Evolutionary conservation across 75 land plant species (phyloP), one percentile per base, ranked within the genome.

Genomic region (Sequoiadendron giganteum): DNA sequence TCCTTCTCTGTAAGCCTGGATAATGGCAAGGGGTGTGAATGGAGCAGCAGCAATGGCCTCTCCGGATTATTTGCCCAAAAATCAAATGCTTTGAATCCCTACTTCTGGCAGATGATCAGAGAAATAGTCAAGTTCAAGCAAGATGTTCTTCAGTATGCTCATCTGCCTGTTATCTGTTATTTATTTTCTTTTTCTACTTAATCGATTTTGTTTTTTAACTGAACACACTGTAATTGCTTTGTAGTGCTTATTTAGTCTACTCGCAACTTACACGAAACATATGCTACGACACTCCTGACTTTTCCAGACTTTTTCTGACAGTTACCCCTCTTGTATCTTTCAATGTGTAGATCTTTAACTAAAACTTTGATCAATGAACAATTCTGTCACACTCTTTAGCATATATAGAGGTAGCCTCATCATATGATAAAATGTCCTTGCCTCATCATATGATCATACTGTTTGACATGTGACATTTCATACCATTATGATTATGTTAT

Each of bases 1-100:
- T 98, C 99, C 18, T 97, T 98, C 89, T 92, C 99, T 1, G 97
- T 98, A 42, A 97, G 99, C 91, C 88, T 97, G 87, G 96, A 95
- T 48, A 90, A 90, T 18, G 97, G 97, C 28, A 87, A 82, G 28
- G 97, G 99, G 0, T 94, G 92, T 81, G 99, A 98, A 86, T 98
- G 99, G 99, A 98, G 97, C 5, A 97, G 96, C 92, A 87, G 94
- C 73, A 95, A 96, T 87, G 98, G 97, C 8, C 80, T 97, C 1
- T 89, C 94, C 0, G 92, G 97, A 15, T 90, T 98, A 61, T 98
- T 98, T 93, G 97, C 99, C 0, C 99, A 98, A 85, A 98, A 98
- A 89, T 93, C 55, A 56, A 98, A 98, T 58, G 32, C 88, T 0
- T 18, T 95, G 0, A 97, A 95, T 87, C 97, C 96, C 28, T 92